These are phyloP conservation scores for Exserohilum rostratum DNA, from an alignment of 2,329 filamentous ascomycete genomes.

Conservation along the genomic window DNA sequence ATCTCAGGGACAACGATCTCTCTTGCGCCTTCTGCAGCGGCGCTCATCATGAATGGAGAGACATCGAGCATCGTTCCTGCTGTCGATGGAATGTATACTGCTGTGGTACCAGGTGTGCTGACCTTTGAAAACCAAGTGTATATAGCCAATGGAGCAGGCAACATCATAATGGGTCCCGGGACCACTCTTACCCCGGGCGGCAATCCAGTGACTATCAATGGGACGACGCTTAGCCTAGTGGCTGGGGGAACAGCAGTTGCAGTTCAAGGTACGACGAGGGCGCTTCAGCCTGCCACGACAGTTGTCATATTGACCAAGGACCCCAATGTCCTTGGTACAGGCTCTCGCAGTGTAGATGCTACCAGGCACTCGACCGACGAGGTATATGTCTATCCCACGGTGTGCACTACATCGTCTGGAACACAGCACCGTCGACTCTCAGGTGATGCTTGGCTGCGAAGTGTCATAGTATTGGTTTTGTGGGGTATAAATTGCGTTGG, in stretches of 20 bases:
- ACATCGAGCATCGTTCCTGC: conserved; percentile 28
- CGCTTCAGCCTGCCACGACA: conserved; percentile 29
- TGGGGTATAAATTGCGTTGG: conserved; percentile 23
- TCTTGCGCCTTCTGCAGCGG: conserved; percentile 45
- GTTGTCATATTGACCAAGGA: conserved; percentile 25
- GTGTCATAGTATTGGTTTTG: conserved; percentile 19
- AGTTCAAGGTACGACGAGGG: conserved; percentile 31
- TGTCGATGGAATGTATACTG: conserved; percentile 29
- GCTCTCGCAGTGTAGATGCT: background rate
- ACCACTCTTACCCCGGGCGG: conserved; percentile 48
- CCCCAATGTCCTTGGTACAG: background rate
- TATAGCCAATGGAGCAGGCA: conserved; percentile 52
- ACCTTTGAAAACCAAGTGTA: conserved; percentile 46
- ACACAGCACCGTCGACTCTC: background rate
- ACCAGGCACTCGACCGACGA: conserved; percentile 2
- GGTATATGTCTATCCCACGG: conserved; percentile 11
- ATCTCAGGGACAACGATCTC: conserved; percentile 46
- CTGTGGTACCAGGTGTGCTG: conserved; percentile 37
- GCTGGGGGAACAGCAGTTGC: conserved; percentile 35
- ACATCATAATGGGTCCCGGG: conserved; percentile 50
- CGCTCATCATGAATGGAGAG: conserved; percentile 44
- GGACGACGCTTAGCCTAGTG: conserved; percentile 41
- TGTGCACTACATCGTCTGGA: conserved; percentile 4
- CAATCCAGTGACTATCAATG: conserved; percentile 39
- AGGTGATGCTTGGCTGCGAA: conserved; percentile 16